A percentile compares a stretch with the other conserved stretches of the same genome.
These are phyloP conservation scores for Obelidium mucronatum DNA, from an alignment of 192 early-diverging fungal genomes.

Conservation along the genomic window DNA sequence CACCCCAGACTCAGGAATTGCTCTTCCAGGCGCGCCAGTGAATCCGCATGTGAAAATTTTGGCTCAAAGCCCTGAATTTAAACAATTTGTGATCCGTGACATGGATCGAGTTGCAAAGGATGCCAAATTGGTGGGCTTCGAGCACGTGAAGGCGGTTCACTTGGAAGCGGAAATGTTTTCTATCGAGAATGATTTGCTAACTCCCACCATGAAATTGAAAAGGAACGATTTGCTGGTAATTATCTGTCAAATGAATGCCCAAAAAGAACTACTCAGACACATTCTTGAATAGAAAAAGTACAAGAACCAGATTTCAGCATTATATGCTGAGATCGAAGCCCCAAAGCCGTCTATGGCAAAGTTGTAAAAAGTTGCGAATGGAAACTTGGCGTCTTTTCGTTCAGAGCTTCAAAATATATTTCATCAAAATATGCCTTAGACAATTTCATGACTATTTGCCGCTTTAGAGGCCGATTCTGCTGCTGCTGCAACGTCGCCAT, in stretches of 20 bases:
- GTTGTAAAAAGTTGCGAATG: too few relatives aligned
- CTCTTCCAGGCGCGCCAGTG: slow-evolving; percentile 20
- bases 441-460: too few relatives aligned
- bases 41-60: slow-evolving; percentile 25
- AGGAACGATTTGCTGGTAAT: slow-evolving; percentile 69
- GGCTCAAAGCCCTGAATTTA: slow-evolving; percentile 28
- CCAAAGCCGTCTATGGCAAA: slow-evolving; percentile 17
- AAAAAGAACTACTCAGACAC: neutral
- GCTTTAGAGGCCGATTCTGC: too few relatives aligned
- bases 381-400: too few relatives aligned
- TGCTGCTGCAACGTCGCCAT: too few relatives aligned
- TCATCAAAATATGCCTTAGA: too few relatives aligned
- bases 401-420: too few relatives aligned
- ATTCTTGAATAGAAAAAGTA: slow-evolving; percentile 31
- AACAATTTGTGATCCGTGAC: slow-evolving; percentile 23
- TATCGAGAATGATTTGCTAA: slow-evolving; percentile 80
- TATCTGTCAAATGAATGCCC: neutral
- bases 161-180: slow-evolving; percentile 64
- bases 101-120: slow-evolving; percentile 57
- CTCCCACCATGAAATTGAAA: slow-evolving; percentile 95
- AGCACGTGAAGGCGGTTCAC: slow-evolving; percentile 45
- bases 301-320: slow-evolving; percentile 21
- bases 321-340: slow-evolving; percentile 27
- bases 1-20: slow-evolving; percentile 19
- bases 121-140: slow-evolving; percentile 54